phyloP scores from a whole-genome alignment of 495 filamentous ascomycete genomes.

The Filosporella fistucella region DNA sequence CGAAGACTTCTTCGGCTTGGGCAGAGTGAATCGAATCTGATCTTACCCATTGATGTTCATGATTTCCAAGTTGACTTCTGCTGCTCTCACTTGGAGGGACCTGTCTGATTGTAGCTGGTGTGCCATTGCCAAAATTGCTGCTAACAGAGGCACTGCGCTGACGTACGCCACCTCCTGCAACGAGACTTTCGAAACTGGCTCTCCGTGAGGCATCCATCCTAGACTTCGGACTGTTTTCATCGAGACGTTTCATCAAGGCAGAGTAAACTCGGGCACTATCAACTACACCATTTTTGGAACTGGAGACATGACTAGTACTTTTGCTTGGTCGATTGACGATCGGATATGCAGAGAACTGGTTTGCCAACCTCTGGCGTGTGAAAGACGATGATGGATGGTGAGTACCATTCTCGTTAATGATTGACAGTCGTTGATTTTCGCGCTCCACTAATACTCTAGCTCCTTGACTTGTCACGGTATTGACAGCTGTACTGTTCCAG shows the following conservation, averaged over 20 bases:
- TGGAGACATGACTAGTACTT: slow-evolving; percentile 1
- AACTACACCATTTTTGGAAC: slow-evolving; percentile 21
- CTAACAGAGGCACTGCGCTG: slow-evolving; percentile 25
- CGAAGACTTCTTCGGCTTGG: slow-evolving; percentile 15
- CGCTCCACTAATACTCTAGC: slow-evolving; percentile 34
- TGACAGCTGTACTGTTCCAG: slow-evolving; percentile 60
- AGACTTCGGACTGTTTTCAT: slow-evolving; percentile 30
- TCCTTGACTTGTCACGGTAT: slow-evolving; percentile 32
- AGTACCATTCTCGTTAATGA: slow-evolving; percentile 59
- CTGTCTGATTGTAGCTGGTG: slow-evolving; percentile 30
- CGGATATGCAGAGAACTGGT: slow-evolving; percentile 21
- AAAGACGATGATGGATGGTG: slow-evolving; percentile 41
- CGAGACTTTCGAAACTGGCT: slow-evolving; percentile 29
- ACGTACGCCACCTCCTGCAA: slow-evolving; percentile 31
- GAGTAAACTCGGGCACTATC: slow-evolving; percentile 68
- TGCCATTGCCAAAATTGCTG: slow-evolving; percentile 8
- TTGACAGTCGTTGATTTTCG: slow-evolving; percentile 55
- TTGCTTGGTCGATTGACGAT: slow-evolving; percentile 13
- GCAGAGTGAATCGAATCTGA: slow-evolving; percentile 13
- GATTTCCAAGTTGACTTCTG: slow-evolving; percentile 3
- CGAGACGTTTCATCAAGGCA: slow-evolving; percentile 66
- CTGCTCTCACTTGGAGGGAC: slow-evolving; percentile 20
- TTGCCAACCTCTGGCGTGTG: slow-evolving; percentile 12
- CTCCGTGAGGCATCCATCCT: slow-evolving; percentile 24
- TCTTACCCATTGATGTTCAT: slow-evolving; percentile 20